Conservation (phyloP, 306 rosid species). For the Sesbania bispinosa region DNA sequence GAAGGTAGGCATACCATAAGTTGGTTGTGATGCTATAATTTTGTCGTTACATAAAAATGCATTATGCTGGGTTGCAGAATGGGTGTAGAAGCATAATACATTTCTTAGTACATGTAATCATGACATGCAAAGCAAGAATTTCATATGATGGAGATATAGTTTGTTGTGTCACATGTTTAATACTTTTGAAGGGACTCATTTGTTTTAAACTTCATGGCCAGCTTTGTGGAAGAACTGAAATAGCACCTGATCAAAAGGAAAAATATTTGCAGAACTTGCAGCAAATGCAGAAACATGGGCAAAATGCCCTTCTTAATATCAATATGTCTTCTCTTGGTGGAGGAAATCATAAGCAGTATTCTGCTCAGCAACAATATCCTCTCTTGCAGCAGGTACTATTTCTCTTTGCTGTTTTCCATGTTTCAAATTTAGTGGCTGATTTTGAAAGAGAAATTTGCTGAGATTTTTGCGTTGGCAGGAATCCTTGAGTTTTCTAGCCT, state of each 20-base stretch:
- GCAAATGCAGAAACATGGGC: slow-evolving; percentile 96
- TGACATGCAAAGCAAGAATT: not conserved
- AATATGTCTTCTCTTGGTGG: slow-evolving; percentile 80
- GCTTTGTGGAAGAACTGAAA: slow-evolving; percentile 93
- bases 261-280: slow-evolving; percentile 90
- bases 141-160: slow-evolving; percentile 2
- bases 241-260: slow-evolving; percentile 95
- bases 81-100: not conserved
- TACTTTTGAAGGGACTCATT: slow-evolving; percentile 25
- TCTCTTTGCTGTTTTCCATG: no score
- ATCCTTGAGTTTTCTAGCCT: slow-evolving; percentile 12
- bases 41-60: not conserved
- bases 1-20: not conserved
- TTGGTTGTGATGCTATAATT: not conserved
- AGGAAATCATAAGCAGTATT: slow-evolving; percentile 82
- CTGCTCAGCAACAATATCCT: slow-evolving; percentile 79
- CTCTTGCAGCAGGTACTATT: slow-evolving; percentile 92
- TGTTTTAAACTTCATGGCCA: slow-evolving; percentile 50
- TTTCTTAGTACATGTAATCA: not conserved
- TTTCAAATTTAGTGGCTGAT: not conserved
- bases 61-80: not conserved
- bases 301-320: slow-evolving; percentile 68
- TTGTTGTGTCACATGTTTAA: not conserved
- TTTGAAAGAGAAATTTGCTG: not conserved
- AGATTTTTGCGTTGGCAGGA: not conserved